Base-by-base conservation (phyloP, 2,329 filamentous ascomycete genomes). In the Botrytis galanthina region DNA sequence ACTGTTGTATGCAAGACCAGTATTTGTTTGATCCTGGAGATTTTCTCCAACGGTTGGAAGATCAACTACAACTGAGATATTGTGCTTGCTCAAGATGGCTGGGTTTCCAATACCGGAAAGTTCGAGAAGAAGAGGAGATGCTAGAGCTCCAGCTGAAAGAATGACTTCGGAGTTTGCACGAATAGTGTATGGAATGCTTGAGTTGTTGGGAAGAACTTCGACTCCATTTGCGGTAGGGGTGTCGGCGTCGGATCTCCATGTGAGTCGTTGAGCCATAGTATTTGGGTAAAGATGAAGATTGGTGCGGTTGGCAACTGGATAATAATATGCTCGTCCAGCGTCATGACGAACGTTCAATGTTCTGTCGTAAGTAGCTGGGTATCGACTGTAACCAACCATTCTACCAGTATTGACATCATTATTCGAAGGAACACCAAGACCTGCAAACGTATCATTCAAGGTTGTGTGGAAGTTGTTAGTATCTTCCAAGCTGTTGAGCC, bases 321-420 rank as follows among this genome's bases (percentile, higher is more conserved):
- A 83, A 72, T 83, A 82, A 75, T 83, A 86, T 1, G 85, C 83
- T 26, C 81, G 80, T 9, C 82, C 84, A 3, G 84, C 80, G 71
- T 85, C 84, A 73, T 80, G 81, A 4, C 84, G 81, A n/a, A 81
- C 64, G 60, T 84, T 81, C 0, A 74, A 74, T 16, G 79, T 78
- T 6, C 80, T 78, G 66, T 86, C 83, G 3, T 86, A 71, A 0
- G 84, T 85, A 74, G 81, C 78, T 1, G 84, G 84, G 76, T 80
- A 83, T 14, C 83, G 73, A 39, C 75, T 78, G 73, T 83, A 83
- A 0, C 85, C 84, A 4, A 78, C 77, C 60, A 83, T 83, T 2
- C 78, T 73, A 6, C 85, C 85, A 26, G 80, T 75, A 68, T 84
- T 85, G 6, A 82, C 76, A 68, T 86, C 85, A 7, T 73, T 39